phyloP scores from a whole-genome alignment of 2,329 filamentous ascomycete genomes.

The Cladorrhinum sp. region DNA sequence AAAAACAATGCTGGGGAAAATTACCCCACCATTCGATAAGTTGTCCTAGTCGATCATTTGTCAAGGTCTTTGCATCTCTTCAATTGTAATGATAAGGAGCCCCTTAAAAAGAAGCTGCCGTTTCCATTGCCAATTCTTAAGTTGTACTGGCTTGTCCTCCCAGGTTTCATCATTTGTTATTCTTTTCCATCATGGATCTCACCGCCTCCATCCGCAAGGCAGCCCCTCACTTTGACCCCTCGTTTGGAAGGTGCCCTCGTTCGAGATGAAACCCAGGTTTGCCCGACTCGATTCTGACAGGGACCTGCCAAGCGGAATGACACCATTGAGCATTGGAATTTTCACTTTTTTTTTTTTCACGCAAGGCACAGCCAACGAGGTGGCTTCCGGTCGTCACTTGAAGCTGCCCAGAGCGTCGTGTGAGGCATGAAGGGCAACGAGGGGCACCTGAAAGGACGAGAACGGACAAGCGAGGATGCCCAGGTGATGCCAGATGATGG shows the following conservation, averaged over 20 bases:
- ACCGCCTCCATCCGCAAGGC: neutral
- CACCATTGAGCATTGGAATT: constrained; percentile 19
- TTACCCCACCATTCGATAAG: neutral
- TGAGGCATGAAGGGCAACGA: constrained; percentile 18
- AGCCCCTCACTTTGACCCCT: constrained; percentile 3
- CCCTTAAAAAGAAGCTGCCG: neutral
- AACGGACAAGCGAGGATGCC: constrained; percentile 1
- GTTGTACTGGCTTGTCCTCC: neutral
- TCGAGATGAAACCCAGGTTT: neutral
- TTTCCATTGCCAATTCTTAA: neutral
- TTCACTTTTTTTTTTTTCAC: neutral
- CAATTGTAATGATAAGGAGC: neutral
- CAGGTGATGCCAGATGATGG: constrained; percentile 20
- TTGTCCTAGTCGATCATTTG: neutral
- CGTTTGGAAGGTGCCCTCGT: neutral
- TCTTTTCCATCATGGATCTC: neutral
- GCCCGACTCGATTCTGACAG: constrained; percentile 7
- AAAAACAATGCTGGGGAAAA: neutral
- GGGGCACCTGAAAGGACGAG: constrained; percentile 11
- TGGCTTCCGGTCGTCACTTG: constrained; percentile 15
- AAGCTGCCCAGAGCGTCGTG: neutral
- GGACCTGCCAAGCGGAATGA: constrained; percentile 22
- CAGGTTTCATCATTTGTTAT: neutral
- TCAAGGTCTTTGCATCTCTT: neutral
- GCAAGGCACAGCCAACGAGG: constrained; percentile 15